Evolutionary conservation across 75 land plant genomes (phyloP), one percentile per base, ranked within the genome.

Genomic region (Selaginella tamariscina): DNA sequence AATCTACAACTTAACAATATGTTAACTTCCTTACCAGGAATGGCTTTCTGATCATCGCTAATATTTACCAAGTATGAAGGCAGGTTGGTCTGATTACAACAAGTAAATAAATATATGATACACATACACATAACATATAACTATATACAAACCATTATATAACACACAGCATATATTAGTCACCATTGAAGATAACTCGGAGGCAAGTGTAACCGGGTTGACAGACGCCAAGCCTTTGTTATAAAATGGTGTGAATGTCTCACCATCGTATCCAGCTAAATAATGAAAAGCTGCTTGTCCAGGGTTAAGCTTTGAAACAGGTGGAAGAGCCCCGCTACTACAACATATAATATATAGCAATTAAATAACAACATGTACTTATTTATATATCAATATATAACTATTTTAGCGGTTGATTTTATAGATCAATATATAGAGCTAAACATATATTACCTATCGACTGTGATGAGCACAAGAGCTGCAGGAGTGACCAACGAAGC

Each of bases 211-310:
- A 29, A 82, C 65, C 23, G 87, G 85, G 65, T 84, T 79, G 64
- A 80, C 66, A 70, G 85, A 76, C 27, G 76, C 72, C 32, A 82
- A 81, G 44, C 84, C 76, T 32, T 75, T 66, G 68, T 31, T 55
- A 28, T 82, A 86, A 24, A 75, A 77, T 69, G 89, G 85, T 23
- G 77, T 56, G 62, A 84, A 86, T 21, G 72, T 71, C 20, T 87
- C 82, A 72, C 78, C 78, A 32, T 80, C 78, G 72, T 86, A 86
- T 28, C 89, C 87, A 31, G 88, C 88, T 32, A 86, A 33, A 68
- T 82, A 86, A 54, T 82, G 82, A 71, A 82, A 78, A 32, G 82
- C 88, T 54, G 82, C 80, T 76, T 86, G 88, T 23, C 84, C 84
- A 30, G 89, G 84, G 44, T 81, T 72, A 21, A 86, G 74, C 65